Evolutionary conservation across 495 filamentous ascomycete species (phyloP).

Genomic region (Letharia lupina): DNA sequence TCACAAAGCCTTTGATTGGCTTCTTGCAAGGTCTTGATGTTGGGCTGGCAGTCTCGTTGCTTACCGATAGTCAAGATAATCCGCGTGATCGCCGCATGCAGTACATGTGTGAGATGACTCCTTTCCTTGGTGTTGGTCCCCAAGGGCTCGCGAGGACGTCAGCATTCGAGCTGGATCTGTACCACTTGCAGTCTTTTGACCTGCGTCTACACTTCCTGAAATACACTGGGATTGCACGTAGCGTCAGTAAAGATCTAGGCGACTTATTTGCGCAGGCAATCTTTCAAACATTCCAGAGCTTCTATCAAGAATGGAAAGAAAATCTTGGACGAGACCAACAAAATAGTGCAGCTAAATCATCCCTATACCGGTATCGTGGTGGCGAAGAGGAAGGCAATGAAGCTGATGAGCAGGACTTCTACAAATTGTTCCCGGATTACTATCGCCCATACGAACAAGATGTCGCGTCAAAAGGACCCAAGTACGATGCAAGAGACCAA

Average conservation of each 20-base stretch:
- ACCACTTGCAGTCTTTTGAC: constrained; percentile 7
- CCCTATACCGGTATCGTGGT: constrained; percentile 75
- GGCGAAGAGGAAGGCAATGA: constrained; percentile 64
- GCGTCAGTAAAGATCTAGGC: constrained; percentile 8
- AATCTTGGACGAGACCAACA: constrained; percentile 65
- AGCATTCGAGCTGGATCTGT: constrained; percentile 30
- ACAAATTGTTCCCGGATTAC: constrained; percentile 72
- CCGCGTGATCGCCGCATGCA: constrained; percentile 24
- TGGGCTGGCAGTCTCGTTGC: constrained; percentile 55
- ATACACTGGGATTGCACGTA: constrained; percentile 3
- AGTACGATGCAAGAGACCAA: constrained; percentile 33
- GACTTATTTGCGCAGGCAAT: constrained; percentile 12
- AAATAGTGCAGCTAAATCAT: constrained; percentile 57
- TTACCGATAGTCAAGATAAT: constrained; percentile 23
- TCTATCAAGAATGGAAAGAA: constrained; percentile 71
- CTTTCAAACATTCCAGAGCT: constrained; percentile 48
- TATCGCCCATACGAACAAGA: constrained; percentile 40
- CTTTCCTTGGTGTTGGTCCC: constrained; percentile 52
- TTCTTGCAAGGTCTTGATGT: constrained; percentile 75
- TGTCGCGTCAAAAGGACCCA: constrained; percentile 25
- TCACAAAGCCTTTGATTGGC: constrained; percentile 67
- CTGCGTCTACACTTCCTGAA: constrained; percentile 34
- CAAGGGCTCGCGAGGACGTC: constrained; percentile 17
- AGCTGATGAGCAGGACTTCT: constrained; percentile 66
- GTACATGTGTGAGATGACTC: constrained; percentile 45